Evolutionary conservation across 169 alveolate genomes (phyloP), one percentile per base, ranked within the genome.

Genomic region (Eimeria nieschulzi): DNA sequence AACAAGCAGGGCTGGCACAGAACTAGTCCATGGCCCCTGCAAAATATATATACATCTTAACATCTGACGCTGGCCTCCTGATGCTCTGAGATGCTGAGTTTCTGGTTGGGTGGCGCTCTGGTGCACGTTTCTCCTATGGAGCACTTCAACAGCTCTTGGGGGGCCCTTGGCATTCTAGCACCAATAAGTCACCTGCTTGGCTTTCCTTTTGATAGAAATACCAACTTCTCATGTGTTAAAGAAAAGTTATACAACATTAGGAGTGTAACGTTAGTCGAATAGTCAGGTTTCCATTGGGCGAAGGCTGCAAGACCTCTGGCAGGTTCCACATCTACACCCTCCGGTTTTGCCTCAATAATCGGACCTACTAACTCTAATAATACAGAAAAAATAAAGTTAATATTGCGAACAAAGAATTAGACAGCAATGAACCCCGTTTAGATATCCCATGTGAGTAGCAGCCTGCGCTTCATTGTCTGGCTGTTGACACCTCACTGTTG

Each of bases 291-390:
- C 59, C 75, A 13, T 25, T 54, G 75, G 75, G 75, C 76, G 63
- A 26, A 15, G 15, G 9, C 56, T 56, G 75, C 88, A 73, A 73
- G 75, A 73, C 75, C 75, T 72, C 75, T 80, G 88, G 88, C 75
- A 59, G 63, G 26, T 80, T 63, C 70, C 86, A 39, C 21, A 56
- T 80, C 76, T 73, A 13, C 9, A 68, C 33, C 76, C 51, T 56
- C 88, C 51, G 21, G 76, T 59, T 13, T 73, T 68, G 88, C 76
- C 76, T 33, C 88, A 26, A 53, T 56, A 56, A 80, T 56, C 51
- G 53, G 55, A 68, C 66, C 70, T 23, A 39, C 56, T 15, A 63
- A 23, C 53, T 55, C 70, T 63, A 23, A 53, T 51, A 54, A 39
- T 21, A 23, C 71, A 76, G 10, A 51, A 54, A 76, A 17, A 21